These are phyloP conservation scores for Paratinospora sagittata DNA, from an alignment of 164 flowering plant species.

Conservation along the genomic window DNA sequence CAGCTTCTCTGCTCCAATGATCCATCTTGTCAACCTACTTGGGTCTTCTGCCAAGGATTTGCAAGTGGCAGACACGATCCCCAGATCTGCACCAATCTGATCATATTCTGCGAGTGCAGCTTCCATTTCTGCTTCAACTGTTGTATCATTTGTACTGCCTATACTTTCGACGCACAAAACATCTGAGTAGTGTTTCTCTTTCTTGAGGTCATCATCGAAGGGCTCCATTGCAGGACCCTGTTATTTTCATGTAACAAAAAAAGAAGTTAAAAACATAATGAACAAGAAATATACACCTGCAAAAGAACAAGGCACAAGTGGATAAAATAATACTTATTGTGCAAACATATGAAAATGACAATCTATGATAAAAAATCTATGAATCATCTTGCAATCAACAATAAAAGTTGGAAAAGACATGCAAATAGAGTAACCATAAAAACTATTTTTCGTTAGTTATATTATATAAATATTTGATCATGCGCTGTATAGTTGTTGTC, in stretches of 20 bases:
- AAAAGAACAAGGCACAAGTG: neutral
- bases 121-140: slow-evolving; percentile 66
- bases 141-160: slow-evolving; percentile 38
- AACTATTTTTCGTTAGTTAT: no score
- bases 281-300: neutral
- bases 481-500: no score
- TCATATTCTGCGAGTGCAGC: slow-evolving; percentile 56
- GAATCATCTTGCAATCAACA: neutral
- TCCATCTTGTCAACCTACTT: slow-evolving; percentile 65
- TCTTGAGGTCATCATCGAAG: slow-evolving; percentile 57
- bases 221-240: slow-evolving; percentile 79
- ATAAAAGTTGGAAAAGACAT: neutral
- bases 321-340: neutral
- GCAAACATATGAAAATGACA: neutral
- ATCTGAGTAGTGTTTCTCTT: slow-evolving; percentile 68
- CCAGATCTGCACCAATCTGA: slow-evolving; percentile 66
- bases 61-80: slow-evolving; percentile 48
- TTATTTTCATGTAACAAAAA: neutral
- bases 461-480: no score
- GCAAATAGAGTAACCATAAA: no score
- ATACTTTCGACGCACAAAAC: slow-evolving; percentile 31
- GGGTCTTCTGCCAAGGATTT: slow-evolving; percentile 57
- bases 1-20: slow-evolving; percentile 61
- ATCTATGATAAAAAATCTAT: neutral
- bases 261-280: neutral